A percentile compares a stretch with the other conserved stretches of the same genome.
These are phyloP conservation scores for Hericium erinaceus DNA, from an alignment of 768 basidiomycete genomes.

Conservation along the genomic window DNA sequence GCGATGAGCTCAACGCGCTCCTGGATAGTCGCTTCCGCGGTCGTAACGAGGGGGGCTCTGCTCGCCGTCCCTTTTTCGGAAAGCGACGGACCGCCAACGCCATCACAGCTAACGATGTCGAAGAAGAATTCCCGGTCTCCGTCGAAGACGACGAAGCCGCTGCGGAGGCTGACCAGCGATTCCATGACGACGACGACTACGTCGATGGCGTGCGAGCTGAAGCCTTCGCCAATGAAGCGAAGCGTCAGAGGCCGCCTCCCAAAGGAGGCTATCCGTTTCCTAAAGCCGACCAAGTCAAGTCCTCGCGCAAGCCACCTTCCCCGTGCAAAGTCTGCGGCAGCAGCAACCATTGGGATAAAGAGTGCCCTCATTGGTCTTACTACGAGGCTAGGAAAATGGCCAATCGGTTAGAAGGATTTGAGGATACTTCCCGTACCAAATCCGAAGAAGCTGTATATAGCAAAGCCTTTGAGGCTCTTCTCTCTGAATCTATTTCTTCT, in stretches of 20 bases:
- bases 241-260: neutral
- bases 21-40: too few species aligned
- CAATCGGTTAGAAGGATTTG: too few species aligned
- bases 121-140: neutral
- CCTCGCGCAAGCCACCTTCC: neutral
- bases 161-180: neutral
- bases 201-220: neutral
- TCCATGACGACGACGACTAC: neutral
- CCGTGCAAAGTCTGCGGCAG: conserved; percentile 10
- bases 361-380: too few species aligned
- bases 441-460: conserved; percentile 22
- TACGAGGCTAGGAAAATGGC: too few species aligned
- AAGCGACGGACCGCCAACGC: neutral
- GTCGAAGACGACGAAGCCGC: neutral
- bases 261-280: neutral
- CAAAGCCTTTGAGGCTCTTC: neutral
- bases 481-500: neutral
- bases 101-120: too few species aligned
- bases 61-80: neutral
- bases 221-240: neutral
- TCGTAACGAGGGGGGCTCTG: neutral
- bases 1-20: neutral
- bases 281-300: neutral
- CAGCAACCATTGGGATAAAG: too few species aligned
- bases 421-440: too few species aligned